Evolutionary conservation across 1,284 basidiomycete genomes (phyloP).

Genomic region (Laetiporus sulphureus): DNA sequence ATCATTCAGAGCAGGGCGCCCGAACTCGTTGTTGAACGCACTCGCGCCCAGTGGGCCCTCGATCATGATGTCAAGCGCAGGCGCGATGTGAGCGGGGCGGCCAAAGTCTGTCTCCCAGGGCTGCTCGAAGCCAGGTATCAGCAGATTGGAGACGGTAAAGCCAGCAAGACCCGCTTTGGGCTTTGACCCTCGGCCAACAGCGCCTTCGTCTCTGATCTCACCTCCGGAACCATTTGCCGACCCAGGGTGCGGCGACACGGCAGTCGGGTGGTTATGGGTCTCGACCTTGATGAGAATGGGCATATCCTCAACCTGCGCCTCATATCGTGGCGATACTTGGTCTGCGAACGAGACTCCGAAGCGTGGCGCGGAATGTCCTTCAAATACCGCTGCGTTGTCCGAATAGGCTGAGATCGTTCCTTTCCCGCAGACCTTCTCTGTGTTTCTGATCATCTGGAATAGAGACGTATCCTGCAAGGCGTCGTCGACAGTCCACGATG

Average conservation of each 20-base stretch:
- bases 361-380: constrained; percentile 74
- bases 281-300: constrained; percentile 97
- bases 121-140: constrained; percentile 82
- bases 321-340: constrained; percentile 47
- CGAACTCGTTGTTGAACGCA: constrained; percentile 99
- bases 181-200: constrained; percentile 90
- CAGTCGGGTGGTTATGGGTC: constrained; percentile 99
- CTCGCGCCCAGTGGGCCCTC: constrained; percentile 93
- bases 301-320: constrained; percentile 62
- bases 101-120: constrained; percentile 94
- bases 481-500: constrained; percentile 89
- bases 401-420: constrained; percentile 96
- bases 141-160: constrained; percentile 93
- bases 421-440: constrained; percentile 70
- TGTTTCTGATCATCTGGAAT: constrained; percentile 98
- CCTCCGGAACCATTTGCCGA: constrained; percentile 98
- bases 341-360: constrained; percentile 57
- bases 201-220: constrained; percentile 97
- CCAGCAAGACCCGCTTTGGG: constrained; percentile 95
- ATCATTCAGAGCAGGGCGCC: constrained; percentile 83
- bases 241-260: constrained; percentile 96
- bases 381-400: constrained; percentile 95
- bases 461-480: constrained; percentile 68
- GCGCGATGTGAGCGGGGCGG: constrained; percentile 86
- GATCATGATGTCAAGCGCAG: constrained; percentile 94